phyloP scores from a whole-genome alignment of 1,139 yeast species.

The Schwanniomyces etchellsii region DNA sequence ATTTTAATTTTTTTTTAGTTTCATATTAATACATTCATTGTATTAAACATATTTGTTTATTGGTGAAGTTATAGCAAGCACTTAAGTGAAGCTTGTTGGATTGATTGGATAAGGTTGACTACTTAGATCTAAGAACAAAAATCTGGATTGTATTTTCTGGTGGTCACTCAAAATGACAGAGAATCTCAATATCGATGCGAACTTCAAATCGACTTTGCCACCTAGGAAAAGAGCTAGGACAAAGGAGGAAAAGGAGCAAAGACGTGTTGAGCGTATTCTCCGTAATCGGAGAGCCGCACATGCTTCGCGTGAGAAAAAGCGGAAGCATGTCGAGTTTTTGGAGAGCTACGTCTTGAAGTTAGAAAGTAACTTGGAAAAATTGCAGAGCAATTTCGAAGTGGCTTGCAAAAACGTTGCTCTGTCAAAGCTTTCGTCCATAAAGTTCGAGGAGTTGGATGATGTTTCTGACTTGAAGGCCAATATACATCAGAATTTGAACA shows the following conservation, averaged over 20 bases:
- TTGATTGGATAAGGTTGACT: no score
- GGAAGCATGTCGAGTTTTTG: slow-evolving; percentile 82
- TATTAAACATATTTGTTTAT: no score
- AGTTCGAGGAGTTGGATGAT: slow-evolving; percentile 17
- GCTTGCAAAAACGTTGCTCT: slow-evolving; percentile 11
- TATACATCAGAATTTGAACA: slow-evolving; percentile 26
- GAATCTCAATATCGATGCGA: neutral
- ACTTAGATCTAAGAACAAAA: no score
- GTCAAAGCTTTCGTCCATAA: slow-evolving; percentile 10
- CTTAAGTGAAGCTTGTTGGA: no score
- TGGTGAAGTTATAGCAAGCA: no score
- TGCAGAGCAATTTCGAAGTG: slow-evolving; percentile 19
- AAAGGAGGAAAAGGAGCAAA: slow-evolving; percentile 93
- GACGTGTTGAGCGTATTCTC: slow-evolving; percentile 85
- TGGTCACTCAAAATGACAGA: no score
- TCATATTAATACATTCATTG: no score
- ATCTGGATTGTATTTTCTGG: no score
- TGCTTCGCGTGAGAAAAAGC: slow-evolving; percentile 93
- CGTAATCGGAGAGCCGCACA: slow-evolving; percentile 97
- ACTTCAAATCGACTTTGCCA: slow-evolving; percentile 47
- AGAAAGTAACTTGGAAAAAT: slow-evolving; percentile 30
- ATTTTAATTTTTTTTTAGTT: no score
- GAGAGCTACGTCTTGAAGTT: slow-evolving; percentile 57
- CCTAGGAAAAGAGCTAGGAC: slow-evolving; percentile 97
- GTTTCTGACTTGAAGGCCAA: slow-evolving; percentile 26